A percentile compares a stretch with the other conserved stretches of the same genome.
Conservation (phyloP, 768 basidiomycete species). For the Multifurca ochricompacta region DNA sequence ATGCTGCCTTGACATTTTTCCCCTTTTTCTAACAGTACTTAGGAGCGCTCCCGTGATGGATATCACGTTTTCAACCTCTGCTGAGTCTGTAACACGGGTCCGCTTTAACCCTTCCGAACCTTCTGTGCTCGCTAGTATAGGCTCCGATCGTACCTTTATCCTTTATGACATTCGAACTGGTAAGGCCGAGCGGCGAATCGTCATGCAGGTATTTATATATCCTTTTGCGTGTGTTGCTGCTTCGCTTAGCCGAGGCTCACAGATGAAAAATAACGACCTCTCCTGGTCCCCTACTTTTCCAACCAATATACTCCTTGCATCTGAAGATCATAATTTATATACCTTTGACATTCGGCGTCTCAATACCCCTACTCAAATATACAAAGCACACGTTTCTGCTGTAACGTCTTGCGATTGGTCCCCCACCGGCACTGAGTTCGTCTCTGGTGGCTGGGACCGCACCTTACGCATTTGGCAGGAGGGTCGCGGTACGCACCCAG, state of each 20-base stretch:
- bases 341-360: conserved; percentile 93
- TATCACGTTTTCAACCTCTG: conserved; percentile 77
- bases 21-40: not conserved
- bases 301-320: conserved; percentile 85
- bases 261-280: conserved; percentile 86
- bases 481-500: conserved; percentile 69
- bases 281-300: conserved; percentile 97
- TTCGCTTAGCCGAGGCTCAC: conserved; percentile 5
- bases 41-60: conserved; percentile 84
- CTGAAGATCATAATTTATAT: conserved; percentile 97
- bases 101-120: conserved; percentile 93
- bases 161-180: conserved; percentile 95
- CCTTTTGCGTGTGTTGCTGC: not conserved
- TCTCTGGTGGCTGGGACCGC: conserved; percentile 94
- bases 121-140: conserved; percentile 90
- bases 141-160: conserved; percentile 92
- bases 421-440: conserved; percentile 92
- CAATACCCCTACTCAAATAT: conserved; percentile 77
- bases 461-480: conserved; percentile 92
- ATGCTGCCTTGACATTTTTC: not conserved
- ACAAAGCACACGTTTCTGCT: conserved; percentile 94
- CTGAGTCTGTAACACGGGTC: conserved; percentile 82
- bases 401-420: conserved; percentile 98
- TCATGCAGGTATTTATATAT: conserved; percentile 68
- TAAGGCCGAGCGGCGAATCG: conserved; percentile 84